Evolutionary conservation across 169 alveolate species (phyloP), one percentile per base, ranked within the genome.

Genomic region (Cryptosporidium parvum): DNA sequence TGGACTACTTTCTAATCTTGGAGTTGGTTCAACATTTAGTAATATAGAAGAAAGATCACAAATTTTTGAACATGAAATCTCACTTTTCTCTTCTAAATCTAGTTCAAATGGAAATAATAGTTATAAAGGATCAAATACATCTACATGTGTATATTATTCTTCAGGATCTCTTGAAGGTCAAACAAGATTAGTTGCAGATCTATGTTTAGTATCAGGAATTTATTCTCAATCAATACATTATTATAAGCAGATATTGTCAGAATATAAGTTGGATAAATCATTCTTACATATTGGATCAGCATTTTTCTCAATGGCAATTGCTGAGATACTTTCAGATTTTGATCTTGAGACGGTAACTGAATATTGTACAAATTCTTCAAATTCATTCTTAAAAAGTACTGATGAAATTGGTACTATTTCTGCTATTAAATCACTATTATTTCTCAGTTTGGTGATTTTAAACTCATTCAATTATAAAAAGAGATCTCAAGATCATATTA

Each of bases 11-110:
- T 80, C 89, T 4, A 80, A 75, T 23, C 51, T 80, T 23, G 89
- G 89, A 37, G 75, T 80, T 59, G 75, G 80, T 6, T 45, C 73
- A 26, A 53, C 75, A 37, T 62, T 80, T 18, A 80, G 51, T 51
- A 80, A 80, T 80, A 62, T 80, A 12, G 89, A 80, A 23, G 89
- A 80, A 7, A 80, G 75, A 31, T 62, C 80, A 33, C 89, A 80
- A 62, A 59, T 80, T 26, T 80, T 80, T 48, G 89, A 80, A 42
- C 75, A 59, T 3, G 75, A 80, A 31, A 80, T 80, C 33, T 65
- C 89, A 29, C 68, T 80, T 12, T 80, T 80, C 29, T 59, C 75
- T 26, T 61, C 89, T 0, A 62, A 80, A 33, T 39, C 69, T 4
- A 33, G 18, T 10, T 56, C 86, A 26, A 65, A 65, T 37, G 80